Conservation (phyloP, 495 filamentous ascomycete genomes). For the Xylaria sp. region DNA sequence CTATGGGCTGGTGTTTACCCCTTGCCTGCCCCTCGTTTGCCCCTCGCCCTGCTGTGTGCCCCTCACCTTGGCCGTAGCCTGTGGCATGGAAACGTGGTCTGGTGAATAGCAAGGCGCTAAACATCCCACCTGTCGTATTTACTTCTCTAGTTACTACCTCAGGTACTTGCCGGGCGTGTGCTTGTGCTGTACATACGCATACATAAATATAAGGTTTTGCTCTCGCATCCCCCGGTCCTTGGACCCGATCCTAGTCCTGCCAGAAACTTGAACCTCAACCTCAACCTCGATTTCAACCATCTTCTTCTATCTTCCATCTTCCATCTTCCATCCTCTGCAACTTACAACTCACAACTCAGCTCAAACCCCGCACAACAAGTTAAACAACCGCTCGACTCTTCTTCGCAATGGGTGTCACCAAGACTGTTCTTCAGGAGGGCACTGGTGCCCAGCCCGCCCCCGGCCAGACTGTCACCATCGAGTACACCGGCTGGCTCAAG, state of each 20-base stretch:
- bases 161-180: no score
- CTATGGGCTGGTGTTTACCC: no score
- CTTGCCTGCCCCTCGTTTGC: not conserved
- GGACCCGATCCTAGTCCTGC: not conserved
- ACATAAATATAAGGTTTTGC: no score
- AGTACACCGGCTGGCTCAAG: slow-evolving; percentile 84
- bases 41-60: not conserved
- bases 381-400: no score
- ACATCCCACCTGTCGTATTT: slow-evolving; percentile 25
- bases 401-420: slow-evolving; percentile 58
- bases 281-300: no score
- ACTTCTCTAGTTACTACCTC: no score
- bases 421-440: slow-evolving; percentile 52
- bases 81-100: slow-evolving; percentile 1
- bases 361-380: not conserved
- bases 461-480: slow-evolving; percentile 75
- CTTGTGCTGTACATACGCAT: slow-evolving; percentile 13
- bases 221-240: not conserved
- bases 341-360: no score
- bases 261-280: slow-evolving; percentile 11
- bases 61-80: not conserved
- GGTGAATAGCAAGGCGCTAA: slow-evolving; percentile 21
- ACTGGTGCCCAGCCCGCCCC: slow-evolving; percentile 59
- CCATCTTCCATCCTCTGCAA: not conserved
- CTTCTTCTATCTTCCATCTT: no score